Evolutionary conservation across 768 basidiomycete species (phyloP).

Genomic region (Cyathus striatus): DNA sequence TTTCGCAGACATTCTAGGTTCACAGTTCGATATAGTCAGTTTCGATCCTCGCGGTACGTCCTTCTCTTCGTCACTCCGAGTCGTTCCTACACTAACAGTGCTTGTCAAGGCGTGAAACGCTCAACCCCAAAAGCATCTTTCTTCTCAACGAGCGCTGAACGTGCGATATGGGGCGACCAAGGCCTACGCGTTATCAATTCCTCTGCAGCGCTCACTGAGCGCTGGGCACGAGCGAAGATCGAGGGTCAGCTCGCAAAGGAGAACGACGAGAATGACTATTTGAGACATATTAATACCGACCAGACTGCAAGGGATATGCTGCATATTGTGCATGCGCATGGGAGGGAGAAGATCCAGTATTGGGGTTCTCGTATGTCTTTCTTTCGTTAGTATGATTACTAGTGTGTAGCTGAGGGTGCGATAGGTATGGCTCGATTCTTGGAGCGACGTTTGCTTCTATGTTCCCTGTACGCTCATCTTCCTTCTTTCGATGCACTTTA

Average conservation of each 20-base stretch:
- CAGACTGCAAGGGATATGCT: constrained; percentile 34
- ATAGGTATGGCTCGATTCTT: constrained; percentile 19
- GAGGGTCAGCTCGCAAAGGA: constrained; percentile 24
- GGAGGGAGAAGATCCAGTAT: constrained; percentile 23
- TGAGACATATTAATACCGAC: constrained; percentile 29
- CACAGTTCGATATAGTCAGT: constrained; percentile 39
- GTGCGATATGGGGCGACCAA: constrained; percentile 18
- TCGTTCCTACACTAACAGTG: neutral
- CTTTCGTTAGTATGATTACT: neutral
- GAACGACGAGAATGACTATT: constrained; percentile 14
- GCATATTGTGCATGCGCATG: constrained; percentile 23
- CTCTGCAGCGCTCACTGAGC: constrained; percentile 16
- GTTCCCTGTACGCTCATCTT: constrained; percentile 19
- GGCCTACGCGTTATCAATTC: constrained; percentile 15
- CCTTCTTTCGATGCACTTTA: neutral
- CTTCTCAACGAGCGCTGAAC: constrained; percentile 28
- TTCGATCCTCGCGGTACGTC: constrained; percentile 42
- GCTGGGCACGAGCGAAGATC: constrained; percentile 26
- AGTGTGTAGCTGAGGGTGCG: neutral
- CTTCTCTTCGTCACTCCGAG: neutral
- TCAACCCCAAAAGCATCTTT: constrained; percentile 29
- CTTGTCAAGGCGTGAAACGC: constrained; percentile 23
- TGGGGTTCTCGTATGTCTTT: constrained; percentile 21
- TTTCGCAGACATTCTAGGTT: constrained; percentile 28
- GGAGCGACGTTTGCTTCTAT: constrained; percentile 26